Evolutionary conservation across 495 filamentous ascomycete genomes (phyloP), one percentile per base, ranked within the genome.

Genomic region (Penicillium silybi): DNA sequence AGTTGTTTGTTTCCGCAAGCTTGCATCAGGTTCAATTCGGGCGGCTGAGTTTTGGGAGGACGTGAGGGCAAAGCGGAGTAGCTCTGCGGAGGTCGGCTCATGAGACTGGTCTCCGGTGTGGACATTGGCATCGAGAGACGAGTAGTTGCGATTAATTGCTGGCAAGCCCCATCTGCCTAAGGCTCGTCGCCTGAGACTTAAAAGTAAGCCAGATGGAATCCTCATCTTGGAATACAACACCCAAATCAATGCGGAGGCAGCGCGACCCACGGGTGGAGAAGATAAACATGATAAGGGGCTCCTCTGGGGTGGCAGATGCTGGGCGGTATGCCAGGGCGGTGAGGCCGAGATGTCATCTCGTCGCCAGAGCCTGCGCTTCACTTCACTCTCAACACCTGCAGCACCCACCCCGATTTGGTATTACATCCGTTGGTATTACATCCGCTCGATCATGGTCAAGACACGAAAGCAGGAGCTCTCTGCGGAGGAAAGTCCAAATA

Each of bases 51-150:
- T 52, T 18, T 41, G 48, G 20, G 42, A 62, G 8, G 54, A 63
- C 5, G 49, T 68, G 18, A 75, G 38, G 15, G 58, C 56, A 40
- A 63, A 68, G 40, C 69, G 65, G 19, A 73, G 53, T 41, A 70
- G 18, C 22, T 70, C 56, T 16, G 66, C 64, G 15, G 66, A 60
- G 11, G 64, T 54, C 27, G 64, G 62, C 51, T 60, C 47, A 18
- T 10, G 41, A n/a, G 43, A 42, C 22, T 41, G 44, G 44, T 43
- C 35, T 18, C 46, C 49, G 20, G 19, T 10, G 6, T 32, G 42
- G 46, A 43, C 22, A 22, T 48, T 47, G 20, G 27, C 5, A 8
- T 51, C 20, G 23, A 38, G 32, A 18, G 45, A 43, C 6, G 50
- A 53, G 29, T 41, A 5, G 32, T 48, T 34, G 37, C 61, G 54